Evolutionary conservation across 2,329 filamentous ascomycete genomes (phyloP).

Genomic region (Thielaviopsis ethacetica): DNA sequence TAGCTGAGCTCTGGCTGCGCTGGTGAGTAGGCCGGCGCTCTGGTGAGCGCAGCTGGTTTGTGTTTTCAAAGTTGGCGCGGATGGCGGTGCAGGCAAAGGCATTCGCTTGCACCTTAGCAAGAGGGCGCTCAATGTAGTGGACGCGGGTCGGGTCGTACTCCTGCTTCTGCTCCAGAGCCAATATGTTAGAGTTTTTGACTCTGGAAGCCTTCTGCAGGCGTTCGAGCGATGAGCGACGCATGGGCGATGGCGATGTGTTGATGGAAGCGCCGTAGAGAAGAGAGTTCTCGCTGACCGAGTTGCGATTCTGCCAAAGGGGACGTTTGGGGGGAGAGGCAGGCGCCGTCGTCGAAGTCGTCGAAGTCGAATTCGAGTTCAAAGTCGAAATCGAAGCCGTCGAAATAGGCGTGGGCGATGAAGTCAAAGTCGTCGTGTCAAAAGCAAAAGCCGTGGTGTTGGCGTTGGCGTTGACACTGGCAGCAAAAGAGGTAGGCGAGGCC

Average conservation of each 20-base stretch:
- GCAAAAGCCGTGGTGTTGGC: background rate
- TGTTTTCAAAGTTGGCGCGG: conserved; percentile 25
- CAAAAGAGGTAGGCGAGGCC: conserved; percentile 52
- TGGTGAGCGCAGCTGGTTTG: conserved; percentile 17
- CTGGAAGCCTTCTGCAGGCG: conserved; percentile 86
- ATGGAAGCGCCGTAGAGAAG: conserved; percentile 39
- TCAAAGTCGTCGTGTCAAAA: background rate
- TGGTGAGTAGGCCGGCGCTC: conserved; percentile 25
- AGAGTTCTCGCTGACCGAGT: conserved; percentile 59
- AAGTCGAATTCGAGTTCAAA: conserved; percentile 31
- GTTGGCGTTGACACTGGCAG: background rate
- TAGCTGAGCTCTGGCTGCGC: conserved; percentile 32
- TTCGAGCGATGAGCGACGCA: conserved; percentile 81
- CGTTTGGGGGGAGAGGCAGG: conserved; percentile 39
- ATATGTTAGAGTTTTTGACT: conserved; percentile 96
- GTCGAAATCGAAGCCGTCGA: conserved; percentile 36
- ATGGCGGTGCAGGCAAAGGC: conserved; percentile 43
- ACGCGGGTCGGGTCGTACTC: conserved; percentile 76
- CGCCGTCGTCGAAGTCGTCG: conserved; percentile 19
- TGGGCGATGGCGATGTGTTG: conserved; percentile 47
- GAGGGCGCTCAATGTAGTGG: conserved; percentile 64
- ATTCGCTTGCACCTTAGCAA: conserved; percentile 61
- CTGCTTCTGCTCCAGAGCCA: conserved; percentile 78
- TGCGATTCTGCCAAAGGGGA: conserved; percentile 69
- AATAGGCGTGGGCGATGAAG: background rate